Evolutionary conservation across 306 rosid genomes (phyloP), one percentile per base, ranked within the genome.

Genomic region (Alnus glutinosa): DNA sequence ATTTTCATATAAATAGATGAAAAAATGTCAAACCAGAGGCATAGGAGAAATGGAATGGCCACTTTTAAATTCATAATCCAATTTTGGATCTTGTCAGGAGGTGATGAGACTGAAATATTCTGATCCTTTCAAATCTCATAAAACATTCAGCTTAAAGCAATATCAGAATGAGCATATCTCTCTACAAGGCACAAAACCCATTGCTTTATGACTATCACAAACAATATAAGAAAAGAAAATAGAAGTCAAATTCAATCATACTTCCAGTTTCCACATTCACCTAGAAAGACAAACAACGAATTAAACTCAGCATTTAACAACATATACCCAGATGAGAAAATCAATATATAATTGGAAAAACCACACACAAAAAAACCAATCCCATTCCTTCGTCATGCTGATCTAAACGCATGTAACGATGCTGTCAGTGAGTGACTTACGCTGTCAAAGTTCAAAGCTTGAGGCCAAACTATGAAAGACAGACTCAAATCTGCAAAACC

Each of bases 401-500:
- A 75, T 71, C 75, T 62, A 76, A 68, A 75, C 69, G 76, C 71
- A 58, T 66, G 32, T 59, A 79, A 63, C 71, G 6, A 75, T 54
- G 52, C 50, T 36, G 52, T 13, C 63, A 71, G 74, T 66, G 12
- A 72, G 73, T 59, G 75, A 75, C 83, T 81, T 78, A 67, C 83
- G 76, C 37, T 34, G 69, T 16, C 19, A 1, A 15, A 71, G 47
- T 63, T 51, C 50, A 81, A 62, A 59, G 18, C 30, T 76, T 47
- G 37, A 71, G 76, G 75, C 63, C 81, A 48, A 75, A 50, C 9
- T 28, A 34, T 32, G 51, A 0, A 75, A 74, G 23, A 77, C 71
- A 54, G 76, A 58, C 54, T 2, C 51, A 75, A 71, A 32, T 79
- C 86, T 77, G 87, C 81, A 67, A 71, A 86, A 70, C 75, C 86